Evolutionary conservation across 2,329 filamentous ascomycete species (phyloP).

Genomic region (Rosellinia necatrix): DNA sequence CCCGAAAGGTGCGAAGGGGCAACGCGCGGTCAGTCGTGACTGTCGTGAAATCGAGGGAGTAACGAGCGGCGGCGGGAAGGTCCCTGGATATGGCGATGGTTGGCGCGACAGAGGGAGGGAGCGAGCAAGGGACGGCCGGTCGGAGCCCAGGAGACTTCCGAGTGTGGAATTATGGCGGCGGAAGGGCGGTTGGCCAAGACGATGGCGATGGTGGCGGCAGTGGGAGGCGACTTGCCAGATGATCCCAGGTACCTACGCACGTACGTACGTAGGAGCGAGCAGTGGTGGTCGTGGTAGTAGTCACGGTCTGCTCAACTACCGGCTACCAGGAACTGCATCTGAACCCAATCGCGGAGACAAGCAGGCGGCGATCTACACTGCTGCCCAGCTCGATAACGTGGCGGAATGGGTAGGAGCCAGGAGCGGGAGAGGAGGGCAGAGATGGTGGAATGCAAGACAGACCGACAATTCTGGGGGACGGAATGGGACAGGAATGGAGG

Average conservation of each 20-base stretch:
- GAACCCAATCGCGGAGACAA: slow-evolving; percentile 19
- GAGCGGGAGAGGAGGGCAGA: slow-evolving; percentile 6
- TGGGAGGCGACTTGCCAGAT: not conserved
- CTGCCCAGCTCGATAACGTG: slow-evolving; percentile 1
- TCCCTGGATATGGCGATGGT: slow-evolving; percentile 5
- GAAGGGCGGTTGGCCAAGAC: not conserved
- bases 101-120: not conserved
- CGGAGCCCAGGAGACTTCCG: not conserved
- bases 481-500: slow-evolving; percentile 15
- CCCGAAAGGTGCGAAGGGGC: slow-evolving; percentile 10
- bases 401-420: not conserved
- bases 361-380: slow-evolving; percentile 13
- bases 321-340: slow-evolving; percentile 17
- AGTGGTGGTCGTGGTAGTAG: too few relatives aligned
- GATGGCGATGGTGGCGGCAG: not conserved
- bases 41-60: slow-evolving; percentile 26
- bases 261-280: too few relatives aligned
- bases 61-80: slow-evolving; percentile 40
- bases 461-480: slow-evolving; percentile 12
- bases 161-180: not conserved
- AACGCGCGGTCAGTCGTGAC: slow-evolving; percentile 2
- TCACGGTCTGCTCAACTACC: slow-evolving; percentile 15
- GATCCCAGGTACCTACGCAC: too few relatives aligned
- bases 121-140: not conserved
- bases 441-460: slow-evolving; percentile 16